Conservation (phyloP, 768 basidiomycete species). For the Piloderma croceum region DNA sequence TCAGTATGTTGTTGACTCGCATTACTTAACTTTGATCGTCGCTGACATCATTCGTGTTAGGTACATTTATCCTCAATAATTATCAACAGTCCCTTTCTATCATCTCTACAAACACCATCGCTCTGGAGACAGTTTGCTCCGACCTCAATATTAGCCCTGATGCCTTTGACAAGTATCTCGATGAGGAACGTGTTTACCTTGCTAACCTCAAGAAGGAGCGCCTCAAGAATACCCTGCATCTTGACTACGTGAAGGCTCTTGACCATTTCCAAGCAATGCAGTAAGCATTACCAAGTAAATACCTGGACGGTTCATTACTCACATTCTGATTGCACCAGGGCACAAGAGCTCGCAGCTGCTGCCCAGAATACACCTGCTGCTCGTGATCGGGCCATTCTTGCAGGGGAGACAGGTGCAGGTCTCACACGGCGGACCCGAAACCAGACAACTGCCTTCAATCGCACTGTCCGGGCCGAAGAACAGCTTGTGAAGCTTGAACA, state of each 20-base stretch:
- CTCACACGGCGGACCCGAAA: slow-evolving; percentile 19
- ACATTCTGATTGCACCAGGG: too few relatives aligned
- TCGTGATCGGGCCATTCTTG: too few relatives aligned
- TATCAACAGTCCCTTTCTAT: too few relatives aligned
- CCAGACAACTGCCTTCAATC: slow-evolving; percentile 14
- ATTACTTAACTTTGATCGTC: too few relatives aligned
- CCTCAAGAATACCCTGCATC: neutral
- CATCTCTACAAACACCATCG: slow-evolving; percentile 10
- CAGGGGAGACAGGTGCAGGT: slow-evolving; percentile 10
- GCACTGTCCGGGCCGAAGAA: slow-evolving; percentile 7
- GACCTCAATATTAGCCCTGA: neutral
- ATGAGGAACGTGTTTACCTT: slow-evolving; percentile 12
- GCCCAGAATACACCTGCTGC: too few relatives aligned
- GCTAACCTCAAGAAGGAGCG: slow-evolving; percentile 10
- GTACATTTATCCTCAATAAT: too few relatives aligned
- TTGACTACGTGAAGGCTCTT: slow-evolving; percentile 12
- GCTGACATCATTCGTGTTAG: slow-evolving; percentile 5
- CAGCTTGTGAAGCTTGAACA: slow-evolving; percentile 20
- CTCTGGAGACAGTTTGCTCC: neutral
- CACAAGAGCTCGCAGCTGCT: too few relatives aligned
- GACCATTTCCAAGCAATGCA: neutral
- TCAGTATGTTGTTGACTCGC: too few relatives aligned
- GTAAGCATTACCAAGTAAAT: too few relatives aligned
- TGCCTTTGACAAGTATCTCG: slow-evolving; percentile 9
- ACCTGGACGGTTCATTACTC: too few relatives aligned